Evolutionary conservation across 164 flowering plant genomes (phyloP).

Genomic region (Dillenia turbinata): DNA sequence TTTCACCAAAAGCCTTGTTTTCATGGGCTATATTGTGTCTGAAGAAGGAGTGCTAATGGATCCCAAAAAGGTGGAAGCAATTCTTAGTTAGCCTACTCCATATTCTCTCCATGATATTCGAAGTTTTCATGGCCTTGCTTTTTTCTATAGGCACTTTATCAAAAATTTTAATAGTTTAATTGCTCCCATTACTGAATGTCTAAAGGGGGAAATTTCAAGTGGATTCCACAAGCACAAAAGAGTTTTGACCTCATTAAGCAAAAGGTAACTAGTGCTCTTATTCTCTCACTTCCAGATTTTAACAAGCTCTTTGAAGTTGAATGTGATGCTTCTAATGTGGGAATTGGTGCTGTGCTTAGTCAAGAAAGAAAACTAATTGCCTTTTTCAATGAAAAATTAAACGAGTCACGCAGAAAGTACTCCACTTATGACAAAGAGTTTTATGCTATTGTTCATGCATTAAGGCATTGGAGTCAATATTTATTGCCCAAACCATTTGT

Average conservation of each 20-base stretch:
- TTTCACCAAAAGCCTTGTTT: conserved; percentile 1
- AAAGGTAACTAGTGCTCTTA: background rate
- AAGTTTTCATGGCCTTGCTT: conserved; percentile 23
- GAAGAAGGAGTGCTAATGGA: conserved; percentile 9
- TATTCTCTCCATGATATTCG: background rate
- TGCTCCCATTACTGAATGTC: conserved; percentile 8
- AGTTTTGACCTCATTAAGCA: background rate
- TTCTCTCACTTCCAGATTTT: conserved; percentile 14
- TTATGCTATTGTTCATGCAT: conserved; percentile 13
- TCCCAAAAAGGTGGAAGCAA: conserved; percentile 14
- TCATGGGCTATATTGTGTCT: conserved; percentile 17
- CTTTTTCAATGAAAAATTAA: conserved; percentile 17
- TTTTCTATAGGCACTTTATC: conserved; percentile 21
- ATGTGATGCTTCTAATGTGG: conserved; percentile 16
- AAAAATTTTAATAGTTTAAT: conserved; percentile 14
- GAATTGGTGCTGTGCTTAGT: conserved; percentile 12
- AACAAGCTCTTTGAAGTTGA: conserved; percentile 13
- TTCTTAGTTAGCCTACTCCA: conserved; percentile 14
- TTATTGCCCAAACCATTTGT: background rate
- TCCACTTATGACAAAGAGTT: conserved; percentile 23
- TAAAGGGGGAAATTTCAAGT: conserved; percentile 13
- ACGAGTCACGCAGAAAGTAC: conserved; percentile 1
- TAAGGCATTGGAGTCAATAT: conserved; percentile 17
- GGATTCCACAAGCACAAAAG: conserved; percentile 1
- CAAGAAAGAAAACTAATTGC: conserved; percentile 13